Base-by-base conservation (phyloP, 192 early-diverging fungal species). In the Gonapodya prolifera region DNA sequence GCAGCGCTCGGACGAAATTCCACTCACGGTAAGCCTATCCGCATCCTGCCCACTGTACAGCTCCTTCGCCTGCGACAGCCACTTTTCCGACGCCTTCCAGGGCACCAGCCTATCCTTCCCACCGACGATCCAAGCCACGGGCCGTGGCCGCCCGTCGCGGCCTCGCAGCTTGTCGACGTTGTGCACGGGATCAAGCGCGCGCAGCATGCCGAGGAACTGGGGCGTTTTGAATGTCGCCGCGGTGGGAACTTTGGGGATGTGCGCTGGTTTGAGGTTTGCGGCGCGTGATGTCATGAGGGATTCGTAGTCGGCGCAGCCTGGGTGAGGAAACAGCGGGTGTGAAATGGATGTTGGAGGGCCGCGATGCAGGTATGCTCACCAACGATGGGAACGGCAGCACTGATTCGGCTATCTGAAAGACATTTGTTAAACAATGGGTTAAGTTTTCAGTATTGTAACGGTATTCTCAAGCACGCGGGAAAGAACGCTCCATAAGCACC, bases 71-170 rank as follows among this genome's bases (percentile, higher is more conserved):
- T 23, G 8, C 8, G 8, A 8, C 23, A 61, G 45, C 45, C 45
- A 61, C 45, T 61, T 61, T 61, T 61, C 8, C 18, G 71, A 73
- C 2, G 71, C 31, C 8, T 32, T 73, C 71, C 28, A 32, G 18
- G 71, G 71, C 28, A 73, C 71, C 28, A 73, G 71, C 71, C 32
- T 16, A 29, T 73, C 71, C 71, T 73, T 73, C 28, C 71, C 71
- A 29, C 71, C 71, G 18, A 32, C 71, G 18, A 32, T 29, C 2
- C 2, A 73, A 32, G 8, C 2, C 71, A 73, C 28, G 8, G 71
- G 71, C 32, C 71, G 28, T 73, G 71, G 18, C 28, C 8, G 8
- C 28, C 71, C 28, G 71, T 73, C 71, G 8, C 71, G 71, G 31
- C 32, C 32, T 29, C 8, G 2, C 28, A 73, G 29, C 71, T 73